Conservation (phyloP, 2,329 filamentous ascomycete species). For the Alternaria brassicae region DNA sequence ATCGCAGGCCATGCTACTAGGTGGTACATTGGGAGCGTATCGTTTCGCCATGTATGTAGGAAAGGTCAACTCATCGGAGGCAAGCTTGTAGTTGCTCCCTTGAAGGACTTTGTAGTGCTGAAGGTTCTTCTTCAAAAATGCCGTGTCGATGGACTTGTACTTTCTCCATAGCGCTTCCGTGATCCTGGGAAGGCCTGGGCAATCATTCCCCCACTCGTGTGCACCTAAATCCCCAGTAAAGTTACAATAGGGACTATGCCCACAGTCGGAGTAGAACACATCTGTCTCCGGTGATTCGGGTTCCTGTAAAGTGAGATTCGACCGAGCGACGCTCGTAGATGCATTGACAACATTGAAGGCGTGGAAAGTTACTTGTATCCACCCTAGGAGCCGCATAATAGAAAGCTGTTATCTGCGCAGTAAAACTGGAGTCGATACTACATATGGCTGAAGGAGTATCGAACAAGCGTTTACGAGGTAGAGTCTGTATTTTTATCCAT, state of each 20-base stretch:
- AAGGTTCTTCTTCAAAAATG: neutral
- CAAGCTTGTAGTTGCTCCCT: neutral
- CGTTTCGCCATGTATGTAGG: constrained; percentile 1
- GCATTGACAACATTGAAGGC: neutral
- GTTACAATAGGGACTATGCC: neutral
- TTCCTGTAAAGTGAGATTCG: neutral
- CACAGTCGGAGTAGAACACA: neutral
- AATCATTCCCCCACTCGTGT: neutral
- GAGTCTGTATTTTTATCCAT: neutral
- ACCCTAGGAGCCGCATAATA: neutral
- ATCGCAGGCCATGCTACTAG: neutral
- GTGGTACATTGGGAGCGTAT: neutral
- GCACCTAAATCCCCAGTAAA: neutral
- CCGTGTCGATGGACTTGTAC: neutral
- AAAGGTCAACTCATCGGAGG: neutral
- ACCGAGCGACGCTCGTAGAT: neutral
- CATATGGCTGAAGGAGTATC: neutral
- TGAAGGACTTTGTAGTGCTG: neutral
- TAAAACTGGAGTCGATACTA: neutral
- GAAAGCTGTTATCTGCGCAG: neutral
- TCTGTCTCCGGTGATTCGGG: neutral
- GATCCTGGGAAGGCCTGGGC: neutral
- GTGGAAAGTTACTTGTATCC: neutral
- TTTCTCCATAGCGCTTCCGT: neutral
- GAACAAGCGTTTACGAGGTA: too few species aligned